Conservation (phyloP, 1,284 basidiomycete species). For the Papiliotrema laurentii region DNA sequence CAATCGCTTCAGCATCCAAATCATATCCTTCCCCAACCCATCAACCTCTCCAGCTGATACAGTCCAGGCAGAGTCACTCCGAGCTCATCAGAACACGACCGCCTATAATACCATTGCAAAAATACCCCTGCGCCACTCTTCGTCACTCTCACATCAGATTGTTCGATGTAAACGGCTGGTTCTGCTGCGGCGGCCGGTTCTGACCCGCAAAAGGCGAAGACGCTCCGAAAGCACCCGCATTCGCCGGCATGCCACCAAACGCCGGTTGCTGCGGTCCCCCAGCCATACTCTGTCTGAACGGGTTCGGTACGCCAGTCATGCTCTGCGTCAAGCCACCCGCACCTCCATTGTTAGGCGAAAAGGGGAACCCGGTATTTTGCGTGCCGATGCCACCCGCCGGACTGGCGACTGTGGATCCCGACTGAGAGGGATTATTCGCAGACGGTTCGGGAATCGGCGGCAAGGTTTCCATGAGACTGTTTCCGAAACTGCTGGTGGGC, state of each 20-base stretch:
- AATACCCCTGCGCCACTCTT: too few species aligned
- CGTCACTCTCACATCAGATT: too few species aligned
- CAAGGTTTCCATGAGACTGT: conserved; percentile 68
- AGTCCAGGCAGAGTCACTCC: too few species aligned
- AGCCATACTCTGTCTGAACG: conserved; percentile 32
- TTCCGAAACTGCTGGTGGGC: conserved; percentile 82
- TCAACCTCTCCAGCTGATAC: too few species aligned
- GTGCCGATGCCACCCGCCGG: not conserved
- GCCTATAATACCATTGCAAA: too few species aligned
- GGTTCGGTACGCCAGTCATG: conserved; percentile 52
- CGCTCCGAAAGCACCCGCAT: conserved; percentile 24
- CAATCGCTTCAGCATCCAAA: too few species aligned
- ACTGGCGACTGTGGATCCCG: not conserved
- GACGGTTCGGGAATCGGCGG: conserved; percentile 53
- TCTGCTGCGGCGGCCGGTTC: conserved; percentile 11
- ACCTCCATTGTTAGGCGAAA: not conserved
- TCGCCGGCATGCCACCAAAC: conserved; percentile 2
- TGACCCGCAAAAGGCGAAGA: conserved; percentile 31
- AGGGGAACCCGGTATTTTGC: conserved; percentile 4
- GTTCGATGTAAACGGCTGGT: too few species aligned
- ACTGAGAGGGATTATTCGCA: not conserved
- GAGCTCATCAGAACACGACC: too few species aligned
- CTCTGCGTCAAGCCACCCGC: conserved; percentile 17
- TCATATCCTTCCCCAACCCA: too few species aligned
- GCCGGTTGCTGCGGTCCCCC: not conserved